phyloP scores from a whole-genome alignment of 352 stramenopile species.

The Albugo candida region DNA sequence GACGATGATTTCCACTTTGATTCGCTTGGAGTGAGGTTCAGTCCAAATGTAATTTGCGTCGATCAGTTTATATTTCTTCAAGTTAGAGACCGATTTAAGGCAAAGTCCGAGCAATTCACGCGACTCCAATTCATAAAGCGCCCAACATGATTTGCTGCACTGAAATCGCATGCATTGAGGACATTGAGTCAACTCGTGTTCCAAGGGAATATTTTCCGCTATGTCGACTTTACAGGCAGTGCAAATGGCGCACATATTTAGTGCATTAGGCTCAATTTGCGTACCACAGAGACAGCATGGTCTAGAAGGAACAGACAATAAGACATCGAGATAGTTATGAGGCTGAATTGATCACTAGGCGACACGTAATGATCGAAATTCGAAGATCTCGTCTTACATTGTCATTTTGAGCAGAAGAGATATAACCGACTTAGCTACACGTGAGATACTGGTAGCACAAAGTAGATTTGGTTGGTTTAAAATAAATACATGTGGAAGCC shows the following conservation, averaged over 20 bases:
- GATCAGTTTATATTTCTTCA: conserved; percentile 49
- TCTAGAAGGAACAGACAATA: background rate
- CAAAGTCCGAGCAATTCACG: conserved; percentile 58
- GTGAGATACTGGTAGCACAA: too few relatives aligned
- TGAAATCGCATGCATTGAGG: conserved; percentile 47
- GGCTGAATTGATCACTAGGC: too few relatives aligned
- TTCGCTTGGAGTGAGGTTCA: conserved; percentile 55
- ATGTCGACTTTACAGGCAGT: conserved; percentile 51
- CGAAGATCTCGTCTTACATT: too few relatives aligned
- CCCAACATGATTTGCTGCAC: conserved; percentile 25
- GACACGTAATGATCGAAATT: too few relatives aligned
- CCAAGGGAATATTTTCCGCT: conserved; percentile 36
- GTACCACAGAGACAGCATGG: conserved; percentile 41
- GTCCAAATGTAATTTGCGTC: conserved; percentile 72
- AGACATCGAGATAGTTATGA: too few relatives aligned
- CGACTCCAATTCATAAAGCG: conserved; percentile 49
- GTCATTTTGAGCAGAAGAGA: too few relatives aligned
- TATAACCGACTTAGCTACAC: too few relatives aligned
- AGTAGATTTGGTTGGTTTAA: too few relatives aligned
- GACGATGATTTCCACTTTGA: conserved; percentile 52
- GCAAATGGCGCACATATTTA: conserved; percentile 65
- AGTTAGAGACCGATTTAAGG: conserved; percentile 41
- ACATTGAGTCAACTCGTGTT: conserved; percentile 35
- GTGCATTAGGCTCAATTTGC: conserved; percentile 47
- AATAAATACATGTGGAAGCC: too few relatives aligned